Percentiles rank a stretch among this genome's conserved stretches.
These are phyloP conservation scores for Jaltomata sinuosa DNA, from an alignment of 257 asterid species.

Conservation along the genomic window DNA sequence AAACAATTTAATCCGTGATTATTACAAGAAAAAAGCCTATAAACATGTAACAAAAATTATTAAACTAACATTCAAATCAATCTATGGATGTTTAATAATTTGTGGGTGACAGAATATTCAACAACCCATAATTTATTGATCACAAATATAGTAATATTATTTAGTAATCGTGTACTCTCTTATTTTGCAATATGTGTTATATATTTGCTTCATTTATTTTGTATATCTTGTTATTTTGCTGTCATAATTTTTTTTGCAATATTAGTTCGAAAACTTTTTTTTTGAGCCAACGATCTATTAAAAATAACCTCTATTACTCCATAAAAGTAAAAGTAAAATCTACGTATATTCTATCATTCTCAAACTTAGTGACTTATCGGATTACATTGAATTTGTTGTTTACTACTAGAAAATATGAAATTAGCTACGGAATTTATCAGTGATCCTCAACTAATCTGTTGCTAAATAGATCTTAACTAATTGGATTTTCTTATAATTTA, in stretches of 20 bases:
- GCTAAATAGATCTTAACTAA: too few relatives aligned
- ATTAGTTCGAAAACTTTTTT: neutral
- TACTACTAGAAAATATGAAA: too few relatives aligned
- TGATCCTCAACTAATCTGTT: too few relatives aligned
- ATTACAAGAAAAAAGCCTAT: neutral
- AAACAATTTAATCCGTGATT: neutral
- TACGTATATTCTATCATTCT: too few relatives aligned
- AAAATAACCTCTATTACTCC: neutral
- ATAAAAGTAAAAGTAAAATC: neutral
- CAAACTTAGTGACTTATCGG: too few relatives aligned
- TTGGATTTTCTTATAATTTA: too few relatives aligned
- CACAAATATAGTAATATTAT: neutral
- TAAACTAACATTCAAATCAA: neutral
- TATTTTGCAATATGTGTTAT: neutral
- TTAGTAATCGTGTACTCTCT: neutral
- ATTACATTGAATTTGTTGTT: neutral
- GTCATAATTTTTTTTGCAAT: neutral
- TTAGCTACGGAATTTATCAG: too few relatives aligned
- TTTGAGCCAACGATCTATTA: neutral
- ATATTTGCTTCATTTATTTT: neutral
- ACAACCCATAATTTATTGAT: neutral
- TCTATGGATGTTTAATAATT: neutral
- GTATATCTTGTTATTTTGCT: neutral
- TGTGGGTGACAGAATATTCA: neutral
- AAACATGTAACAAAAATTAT: neutral